Evolutionary conservation across 2,329 filamentous ascomycete genomes (phyloP), one percentile per base, ranked within the genome.

Genomic region (Paraphaeosphaeria minitans): DNA sequence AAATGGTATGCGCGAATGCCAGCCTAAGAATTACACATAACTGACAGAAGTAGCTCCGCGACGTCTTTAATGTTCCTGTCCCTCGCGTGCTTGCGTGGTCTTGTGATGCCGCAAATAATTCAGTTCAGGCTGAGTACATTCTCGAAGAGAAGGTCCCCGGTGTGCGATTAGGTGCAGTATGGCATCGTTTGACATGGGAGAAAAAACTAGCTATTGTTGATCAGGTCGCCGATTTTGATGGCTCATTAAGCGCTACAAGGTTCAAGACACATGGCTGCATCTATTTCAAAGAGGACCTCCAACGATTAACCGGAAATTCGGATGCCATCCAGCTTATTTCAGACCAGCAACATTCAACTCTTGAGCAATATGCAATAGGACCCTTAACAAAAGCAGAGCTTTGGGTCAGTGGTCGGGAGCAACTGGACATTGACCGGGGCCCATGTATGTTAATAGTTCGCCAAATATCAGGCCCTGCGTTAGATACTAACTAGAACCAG

Each of bases 1-100:
- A 57, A 29, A 58, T 66, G 31, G 53, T 60, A 63, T 45, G 58
- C 53, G 37, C n/a, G 16, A 24, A 66, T 66, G 60, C 45, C 62
- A 67, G 50, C 31, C 66, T 48, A 4, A 22, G 27, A 21, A 42
- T 47, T 42, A 9, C 4, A 51, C 16, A 33, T 39, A 16, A 46
- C 37, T 57, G 22, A 45, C 21, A 33, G 39, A 54, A 47, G 6
- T 47, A 75, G 68, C 56, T 66, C 10, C 63, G 66, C n/a, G 62
- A 66, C 19, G 53, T 64, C 22, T 63, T 74, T 12, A 52, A 56
- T 22, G 65, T 65, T 14, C 72, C 73, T 14, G 60, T 68, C 16
- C 71, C 73, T 13, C 66, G 65, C 52, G 66, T 74, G 19, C 62
- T 66, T 52, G 63, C 68, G 12, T 75, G 66, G 68, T 67, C 60